Conservation (phyloP, 164 flowering plant species). For the Platanus orientalis region DNA sequence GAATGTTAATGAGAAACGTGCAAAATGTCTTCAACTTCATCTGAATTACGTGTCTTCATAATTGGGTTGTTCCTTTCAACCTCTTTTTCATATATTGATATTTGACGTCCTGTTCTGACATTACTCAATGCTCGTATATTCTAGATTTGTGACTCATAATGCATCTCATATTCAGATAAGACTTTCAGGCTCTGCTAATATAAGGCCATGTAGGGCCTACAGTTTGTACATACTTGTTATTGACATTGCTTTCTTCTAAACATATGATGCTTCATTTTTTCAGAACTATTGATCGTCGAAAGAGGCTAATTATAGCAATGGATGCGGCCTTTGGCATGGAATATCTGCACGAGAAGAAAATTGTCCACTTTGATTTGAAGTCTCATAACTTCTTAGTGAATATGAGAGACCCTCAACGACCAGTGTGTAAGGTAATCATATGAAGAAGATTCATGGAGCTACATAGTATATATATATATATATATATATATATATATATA, state of each 20-base stretch:
- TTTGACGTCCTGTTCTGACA: background rate
- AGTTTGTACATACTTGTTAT: background rate
- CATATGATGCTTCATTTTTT: background rate
- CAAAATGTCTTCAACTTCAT: background rate
- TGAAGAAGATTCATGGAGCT: background rate
- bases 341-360: slow-evolving; percentile 43
- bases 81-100: background rate
- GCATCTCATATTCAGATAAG: background rate
- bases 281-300: slow-evolving; percentile 52
- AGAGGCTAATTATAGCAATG: slow-evolving; percentile 50
- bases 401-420: slow-evolving; percentile 47
- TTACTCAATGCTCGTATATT: background rate
- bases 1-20: background rate
- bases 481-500: too few species aligned
- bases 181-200: background rate
- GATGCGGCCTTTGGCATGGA: slow-evolving; percentile 58
- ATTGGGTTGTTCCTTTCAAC: background rate
- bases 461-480: background rate
- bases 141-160: background rate
- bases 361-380: slow-evolving; percentile 52
- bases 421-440: slow-evolving; percentile 42
- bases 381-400: slow-evolving; percentile 47
- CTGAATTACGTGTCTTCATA: background rate
- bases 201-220: background rate
- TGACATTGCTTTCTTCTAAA: background rate